Base-by-base conservation (phyloP, 2,329 filamentous ascomycete genomes). In the Fusarium protoensiforme region DNA sequence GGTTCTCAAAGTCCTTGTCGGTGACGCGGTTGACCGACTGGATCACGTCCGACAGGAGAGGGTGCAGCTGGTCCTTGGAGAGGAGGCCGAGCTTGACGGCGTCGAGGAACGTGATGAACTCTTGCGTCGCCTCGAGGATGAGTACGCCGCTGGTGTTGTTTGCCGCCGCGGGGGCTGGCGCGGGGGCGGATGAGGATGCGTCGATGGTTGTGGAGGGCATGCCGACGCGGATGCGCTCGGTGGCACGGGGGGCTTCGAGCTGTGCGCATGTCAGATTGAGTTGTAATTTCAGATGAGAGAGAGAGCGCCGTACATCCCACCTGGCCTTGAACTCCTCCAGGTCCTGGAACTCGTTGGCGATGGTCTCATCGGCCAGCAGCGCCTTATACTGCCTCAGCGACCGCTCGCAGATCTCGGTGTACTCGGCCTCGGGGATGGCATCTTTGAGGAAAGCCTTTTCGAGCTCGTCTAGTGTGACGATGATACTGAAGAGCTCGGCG, bases 401-500 rank as follows among this genome's bases (percentile, higher is more conserved):
- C 41, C 96, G 91, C 80, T 95, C 94, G 86, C 97, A 99, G 74
- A 96, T 98, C 80, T 98, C 96, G 1, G 95, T 97, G 82, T 99
- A 99, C 78, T 98, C 96, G 61, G 89, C 88, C 83, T 98, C 96
- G 7, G 93, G 90, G 59, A 99, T 92, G 24, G 95, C 96, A 86
- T 99, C 96, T 80, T 98, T 97, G 41, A 99, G 90, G 80, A 98
- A 99, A 1, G 96, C 97, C 82, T 97, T 98, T 80, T 99, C 96
- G 2, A 99, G 89, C 73, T 97, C 95, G 80, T 99, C 96, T 4
- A 99, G 87, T 0, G 96, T 98, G 70, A 98, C 90, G 39, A 99
- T 96, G 75, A 99, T 98, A 84, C 95, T 98, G 84, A 98, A 99
- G 27, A 99, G 92, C 83, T 99, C 96, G 64, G 96, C 96, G 16